Evolutionary conservation across 768 basidiomycete species (phyloP), one percentile per base, ranked within the genome.

Genomic region (Coprinopsis sp.): DNA sequence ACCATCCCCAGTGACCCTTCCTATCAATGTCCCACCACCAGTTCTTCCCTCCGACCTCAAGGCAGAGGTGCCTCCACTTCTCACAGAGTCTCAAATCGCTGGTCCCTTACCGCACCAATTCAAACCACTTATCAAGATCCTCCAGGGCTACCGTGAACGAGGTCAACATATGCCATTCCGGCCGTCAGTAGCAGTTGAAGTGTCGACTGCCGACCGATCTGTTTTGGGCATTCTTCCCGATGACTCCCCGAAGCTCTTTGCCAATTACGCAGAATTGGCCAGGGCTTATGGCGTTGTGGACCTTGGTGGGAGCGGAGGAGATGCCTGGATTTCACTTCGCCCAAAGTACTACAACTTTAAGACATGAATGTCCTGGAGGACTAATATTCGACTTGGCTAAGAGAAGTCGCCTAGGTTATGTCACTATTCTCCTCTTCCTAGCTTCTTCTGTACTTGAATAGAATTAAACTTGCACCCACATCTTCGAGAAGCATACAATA

Each of bases 241-340:
- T 10, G 31, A 27, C 21, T 24, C 42, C 11, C 18, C 44, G 10
- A 23, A 40, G 28, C 63, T 54, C 22, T 71, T 77, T 47, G 60
- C 52, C 16, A 62, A 67, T 22, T 75, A 73, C 47, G 37, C 64
- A 12, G 52, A 40, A 13, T 47, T 59, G 44, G 74, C 74, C 14
- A 56, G 58, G 18, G 56, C 67, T 44, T 59, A 57, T 5, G 64
- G 62, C 21, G 57, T 76, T 24, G 54, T 74, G 46, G 57, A 66
- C 33, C 58, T 61, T 16, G 72, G 72, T n/a, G 69, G 65, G 14
- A 41, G 42, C 33, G 64, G 56, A 27, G 62, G 58, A 13, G 43
- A 51, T 22, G 63, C 64, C 3, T 76, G 73, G 73, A 61, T 67
- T 18, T 46, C 57, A 4, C 51, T 70, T 33, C 53, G 52, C 12